phyloP scores from a whole-genome alignment of 495 filamentous ascomycete genomes.

The Apiosordaria backusii region DNA sequence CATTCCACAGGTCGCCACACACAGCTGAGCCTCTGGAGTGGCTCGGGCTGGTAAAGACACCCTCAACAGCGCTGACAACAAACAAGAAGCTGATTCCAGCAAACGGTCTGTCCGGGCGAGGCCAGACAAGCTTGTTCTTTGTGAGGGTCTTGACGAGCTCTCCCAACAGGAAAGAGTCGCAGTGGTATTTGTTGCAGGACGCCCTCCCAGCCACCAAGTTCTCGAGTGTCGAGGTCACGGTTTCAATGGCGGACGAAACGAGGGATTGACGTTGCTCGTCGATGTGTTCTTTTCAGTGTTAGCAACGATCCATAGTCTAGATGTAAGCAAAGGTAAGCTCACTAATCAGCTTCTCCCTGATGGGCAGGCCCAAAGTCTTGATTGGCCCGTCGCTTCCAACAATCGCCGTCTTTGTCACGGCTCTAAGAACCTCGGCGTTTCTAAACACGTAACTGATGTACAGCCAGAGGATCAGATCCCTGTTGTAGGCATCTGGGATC shows the following conservation, averaged over 20 bases:
- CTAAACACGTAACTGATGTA: slow-evolving; percentile 31
- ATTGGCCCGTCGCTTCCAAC: slow-evolving; percentile 21
- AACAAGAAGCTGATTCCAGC: slow-evolving; percentile 21
- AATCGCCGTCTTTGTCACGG: slow-evolving; percentile 20
- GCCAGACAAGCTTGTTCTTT: slow-evolving; percentile 20
- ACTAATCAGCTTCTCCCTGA: slow-evolving; percentile 32
- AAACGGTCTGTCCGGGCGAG: slow-evolving; percentile 23
- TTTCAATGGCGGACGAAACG: slow-evolving; percentile 16
- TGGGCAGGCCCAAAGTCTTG: slow-evolving; percentile 22
- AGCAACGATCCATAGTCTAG: not conserved
- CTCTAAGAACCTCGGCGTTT: slow-evolving; percentile 25
- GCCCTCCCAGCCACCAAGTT: slow-evolving; percentile 11
- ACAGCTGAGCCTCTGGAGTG: slow-evolving; percentile 6
- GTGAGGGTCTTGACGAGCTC: slow-evolving; percentile 28
- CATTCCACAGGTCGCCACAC: not conserved
- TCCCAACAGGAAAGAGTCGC: slow-evolving; percentile 31
- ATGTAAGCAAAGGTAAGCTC: not conserved
- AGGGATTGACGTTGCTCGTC: slow-evolving; percentile 24
- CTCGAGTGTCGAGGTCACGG: slow-evolving; percentile 20
- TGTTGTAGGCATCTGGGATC: slow-evolving; percentile 12
- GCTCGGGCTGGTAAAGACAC: slow-evolving; percentile 6
- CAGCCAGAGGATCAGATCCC: slow-evolving; percentile 28
- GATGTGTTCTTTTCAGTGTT: slow-evolving; percentile 20
- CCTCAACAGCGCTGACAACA: slow-evolving; percentile 14
- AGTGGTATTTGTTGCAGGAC: slow-evolving; percentile 19